Base-by-base conservation (phyloP, 2,329 filamentous ascomycete genomes). In the Monosporascus cannonballus region DNA sequence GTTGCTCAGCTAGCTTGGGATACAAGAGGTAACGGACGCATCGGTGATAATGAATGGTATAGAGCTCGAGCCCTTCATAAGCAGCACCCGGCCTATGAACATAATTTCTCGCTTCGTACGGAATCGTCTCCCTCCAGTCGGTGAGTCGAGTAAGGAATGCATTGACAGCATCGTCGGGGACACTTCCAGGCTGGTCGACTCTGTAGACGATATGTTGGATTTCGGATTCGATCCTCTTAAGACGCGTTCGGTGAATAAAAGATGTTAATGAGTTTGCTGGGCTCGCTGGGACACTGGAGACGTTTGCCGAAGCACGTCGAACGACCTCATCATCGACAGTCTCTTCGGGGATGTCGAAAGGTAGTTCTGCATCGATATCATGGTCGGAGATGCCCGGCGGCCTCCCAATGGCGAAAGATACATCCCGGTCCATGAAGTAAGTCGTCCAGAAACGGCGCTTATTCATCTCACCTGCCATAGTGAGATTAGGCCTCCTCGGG, bases 391-490 rank as follows among this genome's bases (percentile, higher is more conserved):
- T 59, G 34, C 59, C 59, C 9, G 63, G 63, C 1, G 64, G 64
- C 3, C 64, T 57, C 18, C 64, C 64, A 18, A 64, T 53, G 17
- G 63, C 63, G 47, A 67, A 63, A 3, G 63, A 67, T 24, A 65
- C 64, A 50, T 67, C 64, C 25, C 64, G 54, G 46, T 67, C 64
- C 22, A 67, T 51, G 47, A 64, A 65, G 51, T 65, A 67, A 4
- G 61, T 59, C 6, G 64, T 65, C 64, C 64, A 67, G 46, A 67
- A 67, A 15, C 62, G 59, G 9, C 64, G 56, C 48, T 67, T 67
- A 51, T 61, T 59, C 63, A 67, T 65, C 49, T 67, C 64, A 2
- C 57, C 57, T 25, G 63, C 59, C 6, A 67, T 44, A 36, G 54
- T 62, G 6, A 57, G 61, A 38, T 55, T 55, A 25, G 59, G 59